Conservation (phyloP, 148 eudicot species). For the Nepenthes mirabilis region DNA sequence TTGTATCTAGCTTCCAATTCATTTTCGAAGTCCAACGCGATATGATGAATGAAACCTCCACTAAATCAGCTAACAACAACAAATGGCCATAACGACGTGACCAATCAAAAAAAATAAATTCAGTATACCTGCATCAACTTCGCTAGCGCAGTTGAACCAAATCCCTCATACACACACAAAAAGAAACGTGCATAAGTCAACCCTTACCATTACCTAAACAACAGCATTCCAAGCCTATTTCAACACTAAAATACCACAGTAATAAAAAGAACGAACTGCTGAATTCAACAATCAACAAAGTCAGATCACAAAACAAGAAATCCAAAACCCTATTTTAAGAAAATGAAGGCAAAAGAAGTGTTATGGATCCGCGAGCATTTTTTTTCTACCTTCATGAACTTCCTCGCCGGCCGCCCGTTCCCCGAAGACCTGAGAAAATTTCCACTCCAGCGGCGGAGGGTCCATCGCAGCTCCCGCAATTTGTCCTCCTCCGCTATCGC, state of each 20-base stretch:
- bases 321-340: not conserved
- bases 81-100: too few relatives aligned
- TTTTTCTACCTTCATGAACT: conserved; percentile 75
- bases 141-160: too few relatives aligned
- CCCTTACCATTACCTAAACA: conserved; percentile 1
- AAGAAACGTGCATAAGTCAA: not conserved
- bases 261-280: too few relatives aligned
- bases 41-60: too few relatives aligned
- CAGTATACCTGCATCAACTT: too few relatives aligned
- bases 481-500: conserved; percentile 23
- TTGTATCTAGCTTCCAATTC: too few relatives aligned
- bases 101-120: too few relatives aligned
- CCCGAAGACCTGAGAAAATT: conserved; percentile 90
- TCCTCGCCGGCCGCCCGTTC: conserved; percentile 88
- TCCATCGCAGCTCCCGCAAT: conserved; percentile 24
- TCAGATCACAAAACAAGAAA: not conserved
- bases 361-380: not conserved
- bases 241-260: not conserved
- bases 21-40: too few relatives aligned
- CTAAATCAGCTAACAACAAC: too few relatives aligned
- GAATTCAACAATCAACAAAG: too few relatives aligned
- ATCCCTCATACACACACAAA: not conserved
- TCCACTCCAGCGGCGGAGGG: conserved; percentile 73
- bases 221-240: not conserved
- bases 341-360: not conserved